Evolutionary conservation across 2,329 filamentous ascomycete genomes (phyloP), one percentile per base, ranked within the genome.

Genomic region (Colletotrichum acutatum): DNA sequence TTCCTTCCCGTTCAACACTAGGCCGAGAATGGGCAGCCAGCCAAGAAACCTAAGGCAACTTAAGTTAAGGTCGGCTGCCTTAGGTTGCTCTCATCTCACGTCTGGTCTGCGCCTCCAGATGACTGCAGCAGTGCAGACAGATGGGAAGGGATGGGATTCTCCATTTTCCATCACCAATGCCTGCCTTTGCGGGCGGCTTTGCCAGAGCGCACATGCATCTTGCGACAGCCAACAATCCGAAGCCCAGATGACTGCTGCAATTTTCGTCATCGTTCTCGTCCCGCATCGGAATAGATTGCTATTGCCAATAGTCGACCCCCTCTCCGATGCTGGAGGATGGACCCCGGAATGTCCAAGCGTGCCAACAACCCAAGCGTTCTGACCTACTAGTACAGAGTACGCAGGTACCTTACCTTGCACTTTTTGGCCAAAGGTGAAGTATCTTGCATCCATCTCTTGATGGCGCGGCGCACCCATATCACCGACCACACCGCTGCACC

Each of bases 141-240:
- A 70, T 24, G 64, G 34, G 49, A 57, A 63, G 65, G 68, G 14
- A 72, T 64, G 70, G 53, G 32, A 69, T 59, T 68, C 66, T 64
- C 30, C 30, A 42, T 56, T 59, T 60, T 54, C 49, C 66, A 64
- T 64, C 30, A 53, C n/a, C 19, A 12, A 53, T 14, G 6, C 24
- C 34, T 16, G 46, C 8, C 42, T 34, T 34, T 34, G 32, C 32
- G 32, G 32, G 32, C 32, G 32, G 32, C 16, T n/a, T 30, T 26
- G 28, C 26, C 26, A 28, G n/a, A n/a, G 28, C 26, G 28, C 26
- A 58, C 26, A 34, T 58, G 32, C 11, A 34, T 34, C 11, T 12
- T 34, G 54, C 54, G 19, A 49, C 42, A n/a, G 19, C 42, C 42
- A 22, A 49, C 42, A 49, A n/a, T 49, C 42, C 42, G 42, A 49